Evolutionary conservation across 2,329 filamentous ascomycete genomes (phyloP).

Genomic region (Huntiella abstrusa): DNA sequence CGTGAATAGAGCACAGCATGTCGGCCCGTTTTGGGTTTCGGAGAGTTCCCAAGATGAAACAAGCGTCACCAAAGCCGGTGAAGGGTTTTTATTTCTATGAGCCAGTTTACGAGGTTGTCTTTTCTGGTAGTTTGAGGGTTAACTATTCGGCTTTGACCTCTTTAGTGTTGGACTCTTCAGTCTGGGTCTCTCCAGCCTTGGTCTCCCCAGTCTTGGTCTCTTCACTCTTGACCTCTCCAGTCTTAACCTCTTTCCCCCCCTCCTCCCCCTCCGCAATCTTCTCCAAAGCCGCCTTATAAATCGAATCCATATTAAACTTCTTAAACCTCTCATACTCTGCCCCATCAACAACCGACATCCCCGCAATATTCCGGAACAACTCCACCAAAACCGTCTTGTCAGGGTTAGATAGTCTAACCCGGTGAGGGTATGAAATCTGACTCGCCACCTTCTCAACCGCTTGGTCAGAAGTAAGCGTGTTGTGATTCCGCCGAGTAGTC

Average conservation of each 20-base stretch:
- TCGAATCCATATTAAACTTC: constrained; percentile 59
- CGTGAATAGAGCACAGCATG: too few species aligned
- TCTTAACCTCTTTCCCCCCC: background rate
- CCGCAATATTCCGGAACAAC: constrained; percentile 50
- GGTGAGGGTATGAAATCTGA: constrained; percentile 46
- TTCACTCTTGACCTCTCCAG: background rate
- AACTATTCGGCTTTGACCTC: background rate
- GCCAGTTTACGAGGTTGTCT: too few species aligned
- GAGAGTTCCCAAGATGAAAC: too few species aligned
- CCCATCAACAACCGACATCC: constrained; percentile 59
- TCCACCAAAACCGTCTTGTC: constrained; percentile 67
- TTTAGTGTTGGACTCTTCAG: background rate
- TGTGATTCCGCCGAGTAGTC: constrained; percentile 57
- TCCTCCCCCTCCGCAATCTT: background rate
- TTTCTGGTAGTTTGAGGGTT: background rate
- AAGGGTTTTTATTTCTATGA: too few species aligned
- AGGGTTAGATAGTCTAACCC: constrained; percentile 58
- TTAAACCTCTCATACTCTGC: constrained; percentile 54
- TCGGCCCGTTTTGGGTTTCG: too few species aligned
- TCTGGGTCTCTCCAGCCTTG: background rate
- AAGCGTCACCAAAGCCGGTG: too few species aligned
- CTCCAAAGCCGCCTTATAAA: constrained; percentile 30
- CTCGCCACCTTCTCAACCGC: constrained; percentile 55
- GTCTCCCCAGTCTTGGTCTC: background rate
- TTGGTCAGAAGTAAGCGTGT: constrained; percentile 42